Evolutionary conservation across 2,329 filamentous ascomycete genomes (phyloP).

Genomic region (Alternaria sp.): DNA sequence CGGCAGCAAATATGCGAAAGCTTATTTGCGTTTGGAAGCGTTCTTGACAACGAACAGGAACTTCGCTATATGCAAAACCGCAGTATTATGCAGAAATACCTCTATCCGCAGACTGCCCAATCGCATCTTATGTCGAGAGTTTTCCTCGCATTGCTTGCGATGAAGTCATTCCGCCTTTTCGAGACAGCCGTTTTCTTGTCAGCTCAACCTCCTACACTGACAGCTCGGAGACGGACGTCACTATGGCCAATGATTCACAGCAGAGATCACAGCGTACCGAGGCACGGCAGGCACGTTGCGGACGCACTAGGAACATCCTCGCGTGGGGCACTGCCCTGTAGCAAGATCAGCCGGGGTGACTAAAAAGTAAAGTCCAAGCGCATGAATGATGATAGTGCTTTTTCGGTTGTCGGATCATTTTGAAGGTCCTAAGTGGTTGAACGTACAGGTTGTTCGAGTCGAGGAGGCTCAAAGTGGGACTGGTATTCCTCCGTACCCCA

Average conservation of each 20-base stretch:
- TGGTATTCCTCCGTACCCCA: neutral
- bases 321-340: neutral
- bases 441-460: neutral
- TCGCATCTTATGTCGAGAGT: neutral
- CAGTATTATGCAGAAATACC: neutral
- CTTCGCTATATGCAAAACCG: neutral
- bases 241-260: neutral
- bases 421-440: neutral
- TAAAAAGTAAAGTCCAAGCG: constrained; percentile 1
- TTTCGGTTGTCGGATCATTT: neutral
- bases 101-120: neutral
- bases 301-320: constrained; percentile 1
- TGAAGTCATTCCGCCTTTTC: neutral
- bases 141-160: neutral
- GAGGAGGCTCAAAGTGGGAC: neutral
- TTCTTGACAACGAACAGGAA: neutral
- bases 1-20: constrained; percentile 3
- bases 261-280: neutral
- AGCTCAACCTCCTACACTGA: constrained; percentile 7
- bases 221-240: neutral
- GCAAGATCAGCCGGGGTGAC: neutral
- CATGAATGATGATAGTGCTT: neutral
- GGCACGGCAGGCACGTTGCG: neutral
- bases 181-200: constrained; percentile 4
- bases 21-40: neutral